Percentiles rank a stretch among this genome's conserved stretches.
Evolutionary conservation across 257 asterid species (phyloP).

Genomic region (Solanum chmielewskii): DNA sequence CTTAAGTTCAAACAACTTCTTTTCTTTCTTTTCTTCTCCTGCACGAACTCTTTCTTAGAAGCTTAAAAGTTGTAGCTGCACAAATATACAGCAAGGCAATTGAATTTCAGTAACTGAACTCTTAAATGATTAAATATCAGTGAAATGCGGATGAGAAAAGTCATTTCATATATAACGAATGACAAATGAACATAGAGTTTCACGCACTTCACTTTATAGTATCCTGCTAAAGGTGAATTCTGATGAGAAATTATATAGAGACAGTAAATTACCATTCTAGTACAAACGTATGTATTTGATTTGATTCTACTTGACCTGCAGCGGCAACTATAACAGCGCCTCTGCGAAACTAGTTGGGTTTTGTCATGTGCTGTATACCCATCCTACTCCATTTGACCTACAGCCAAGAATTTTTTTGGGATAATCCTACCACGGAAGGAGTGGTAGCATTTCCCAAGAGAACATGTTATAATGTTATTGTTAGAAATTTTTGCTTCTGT

Average conservation of each 20-base stretch:
- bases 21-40: background rate
- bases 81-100: background rate
- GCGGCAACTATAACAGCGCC: background rate
- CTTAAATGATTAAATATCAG: background rate
- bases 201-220: background rate
- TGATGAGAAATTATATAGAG: background rate
- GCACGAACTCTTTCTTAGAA: background rate
- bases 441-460: background rate
- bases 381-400: background rate
- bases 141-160: background rate
- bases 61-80: background rate
- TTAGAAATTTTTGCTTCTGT: background rate
- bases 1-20: conserved; percentile 7
- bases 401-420: background rate
- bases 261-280: background rate
- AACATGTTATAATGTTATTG: background rate
- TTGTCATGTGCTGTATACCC: background rate
- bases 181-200: background rate
- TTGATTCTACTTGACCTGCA: background rate
- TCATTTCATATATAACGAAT: background rate
- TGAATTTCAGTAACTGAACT: background rate
- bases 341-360: background rate
- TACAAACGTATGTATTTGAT: background rate
- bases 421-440: background rate
- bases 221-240: background rate